Conservation (phyloP, 768 basidiomycete species). For the Phaeolepiota aurea region DNA sequence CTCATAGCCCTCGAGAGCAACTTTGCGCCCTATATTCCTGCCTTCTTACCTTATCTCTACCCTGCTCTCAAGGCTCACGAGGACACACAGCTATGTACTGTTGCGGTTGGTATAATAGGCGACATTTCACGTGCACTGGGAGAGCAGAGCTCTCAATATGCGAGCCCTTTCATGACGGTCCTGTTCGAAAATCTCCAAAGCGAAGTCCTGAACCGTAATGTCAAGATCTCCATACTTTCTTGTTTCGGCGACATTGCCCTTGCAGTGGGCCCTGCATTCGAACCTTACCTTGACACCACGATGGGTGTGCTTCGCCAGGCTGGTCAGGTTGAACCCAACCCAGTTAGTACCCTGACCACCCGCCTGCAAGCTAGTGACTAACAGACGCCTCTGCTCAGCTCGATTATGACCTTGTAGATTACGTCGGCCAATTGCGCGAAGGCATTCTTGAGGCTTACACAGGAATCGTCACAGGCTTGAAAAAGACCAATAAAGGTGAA, state of each 20-base stretch:
- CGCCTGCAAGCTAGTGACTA: not conserved
- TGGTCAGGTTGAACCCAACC: constrained; percentile 78
- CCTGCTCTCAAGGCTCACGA: constrained; percentile 88
- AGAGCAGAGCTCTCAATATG: constrained; percentile 75
- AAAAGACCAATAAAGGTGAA: constrained; percentile 73
- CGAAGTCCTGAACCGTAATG: constrained; percentile 83
- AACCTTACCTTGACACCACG: constrained; percentile 83
- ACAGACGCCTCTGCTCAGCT: constrained; percentile 31
- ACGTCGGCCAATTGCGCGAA: constrained; percentile 83
- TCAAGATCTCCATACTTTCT: constrained; percentile 93
- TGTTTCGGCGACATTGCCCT: constrained; percentile 97
- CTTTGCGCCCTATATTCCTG: constrained; percentile 77
- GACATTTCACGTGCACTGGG: constrained; percentile 95
- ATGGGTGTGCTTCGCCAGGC: constrained; percentile 91
- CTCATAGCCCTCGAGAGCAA: constrained; percentile 58
- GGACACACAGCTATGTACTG: constrained; percentile 92
- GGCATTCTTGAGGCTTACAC: constrained; percentile 97
- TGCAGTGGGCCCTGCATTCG: constrained; percentile 79
- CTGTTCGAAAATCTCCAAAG: constrained; percentile 88
- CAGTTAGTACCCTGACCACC: constrained; percentile 38
- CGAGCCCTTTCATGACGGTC: constrained; percentile 85
- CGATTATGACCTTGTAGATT: constrained; percentile 88
- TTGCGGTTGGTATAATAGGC: constrained; percentile 92
- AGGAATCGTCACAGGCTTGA: constrained; percentile 86
- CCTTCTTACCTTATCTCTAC: constrained; percentile 82